These are phyloP conservation scores for Mortierella sp. DNA, from an alignment of 371 early-diverging fungal genomes.

Conservation along the genomic window DNA sequence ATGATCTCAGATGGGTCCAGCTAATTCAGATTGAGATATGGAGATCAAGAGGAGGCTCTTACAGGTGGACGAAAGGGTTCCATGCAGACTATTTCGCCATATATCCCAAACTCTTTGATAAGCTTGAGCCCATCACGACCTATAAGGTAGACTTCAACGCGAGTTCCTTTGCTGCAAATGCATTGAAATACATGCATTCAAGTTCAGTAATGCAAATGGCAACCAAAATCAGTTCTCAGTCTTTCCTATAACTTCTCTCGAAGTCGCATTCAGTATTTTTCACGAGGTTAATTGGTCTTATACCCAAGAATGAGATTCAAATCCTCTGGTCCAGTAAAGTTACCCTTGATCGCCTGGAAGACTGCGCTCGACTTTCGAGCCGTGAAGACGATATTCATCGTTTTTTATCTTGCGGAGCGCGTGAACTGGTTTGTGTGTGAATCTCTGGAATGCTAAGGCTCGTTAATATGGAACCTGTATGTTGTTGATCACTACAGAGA, in stretches of 20 bases:
- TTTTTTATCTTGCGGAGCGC: neutral
- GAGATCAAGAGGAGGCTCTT: neutral
- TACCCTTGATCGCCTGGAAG: slow-evolving; percentile 67
- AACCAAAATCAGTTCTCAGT: neutral
- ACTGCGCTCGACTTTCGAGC: slow-evolving; percentile 73
- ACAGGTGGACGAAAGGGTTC: slow-evolving; percentile 67
- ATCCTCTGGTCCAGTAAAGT: slow-evolving; percentile 74
- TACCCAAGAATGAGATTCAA: slow-evolving; percentile 81
- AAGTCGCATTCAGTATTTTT: neutral
- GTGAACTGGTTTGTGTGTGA: neutral
- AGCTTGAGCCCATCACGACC: slow-evolving; percentile 73
- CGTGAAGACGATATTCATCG: slow-evolving; percentile 57
- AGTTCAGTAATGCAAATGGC: neutral
- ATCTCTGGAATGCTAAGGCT: too few species aligned
- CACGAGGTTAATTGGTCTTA: neutral
- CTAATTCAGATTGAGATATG: neutral
- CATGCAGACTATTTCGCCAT: slow-evolving; percentile 78
- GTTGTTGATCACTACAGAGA: too few species aligned
- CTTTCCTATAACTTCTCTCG: too few species aligned
- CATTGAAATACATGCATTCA: slow-evolving; percentile 44
- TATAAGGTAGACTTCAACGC: slow-evolving; percentile 77
- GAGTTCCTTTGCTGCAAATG: slow-evolving; percentile 73
- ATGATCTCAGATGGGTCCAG: neutral
- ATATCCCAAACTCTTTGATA: slow-evolving; percentile 75
- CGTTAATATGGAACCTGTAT: too few species aligned